A percentile compares a stretch with the other conserved stretches of the same genome.
Evolutionary conservation across 768 basidiomycete species (phyloP).

Genomic region (Leccinum broughii): DNA sequence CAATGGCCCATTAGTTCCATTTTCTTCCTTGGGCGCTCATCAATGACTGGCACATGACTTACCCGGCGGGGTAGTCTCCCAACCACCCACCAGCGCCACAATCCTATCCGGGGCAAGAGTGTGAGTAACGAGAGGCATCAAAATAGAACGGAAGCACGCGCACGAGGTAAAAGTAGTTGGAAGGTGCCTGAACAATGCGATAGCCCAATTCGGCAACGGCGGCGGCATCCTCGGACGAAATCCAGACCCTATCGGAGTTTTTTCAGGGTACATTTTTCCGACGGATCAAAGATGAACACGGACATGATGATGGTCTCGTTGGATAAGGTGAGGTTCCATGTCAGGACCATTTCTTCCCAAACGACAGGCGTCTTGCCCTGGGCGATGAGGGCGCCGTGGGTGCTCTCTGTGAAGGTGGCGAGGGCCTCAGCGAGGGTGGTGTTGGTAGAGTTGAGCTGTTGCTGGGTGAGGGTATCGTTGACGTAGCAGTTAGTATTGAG

Average conservation of each 20-base stretch:
- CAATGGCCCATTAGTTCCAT: neutral
- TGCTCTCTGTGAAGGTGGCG: conserved; percentile 56
- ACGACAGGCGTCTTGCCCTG: conserved; percentile 77
- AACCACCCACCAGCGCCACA: conserved; percentile 52
- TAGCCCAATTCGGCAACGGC: conserved; percentile 41
- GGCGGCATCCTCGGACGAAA: conserved; percentile 41
- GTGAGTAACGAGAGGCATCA: neutral
- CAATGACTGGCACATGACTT: conserved; percentile 5
- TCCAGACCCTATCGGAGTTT: conserved; percentile 41
- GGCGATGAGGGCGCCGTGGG: conserved; percentile 54
- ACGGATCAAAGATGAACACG: neutral
- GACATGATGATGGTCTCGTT: conserved; percentile 47
- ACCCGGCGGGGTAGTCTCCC: conserved; percentile 36
- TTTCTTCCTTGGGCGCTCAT: neutral
- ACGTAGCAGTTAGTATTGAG: conserved; percentile 67
- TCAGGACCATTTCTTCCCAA: conserved; percentile 69
- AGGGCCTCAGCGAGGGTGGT: conserved; percentile 66
- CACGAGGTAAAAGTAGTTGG: conserved; percentile 55
- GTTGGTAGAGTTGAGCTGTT: conserved; percentile 48
- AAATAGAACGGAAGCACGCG: neutral
- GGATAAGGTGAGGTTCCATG: conserved; percentile 38
- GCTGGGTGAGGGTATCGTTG: conserved; percentile 59
- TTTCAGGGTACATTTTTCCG: neutral
- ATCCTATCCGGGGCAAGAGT: conserved; percentile 30
- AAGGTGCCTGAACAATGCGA: conserved; percentile 48